Evolutionary conservation across 2,329 filamentous ascomycete species (phyloP).

Genomic region (Xylariaceae sp.): DNA sequence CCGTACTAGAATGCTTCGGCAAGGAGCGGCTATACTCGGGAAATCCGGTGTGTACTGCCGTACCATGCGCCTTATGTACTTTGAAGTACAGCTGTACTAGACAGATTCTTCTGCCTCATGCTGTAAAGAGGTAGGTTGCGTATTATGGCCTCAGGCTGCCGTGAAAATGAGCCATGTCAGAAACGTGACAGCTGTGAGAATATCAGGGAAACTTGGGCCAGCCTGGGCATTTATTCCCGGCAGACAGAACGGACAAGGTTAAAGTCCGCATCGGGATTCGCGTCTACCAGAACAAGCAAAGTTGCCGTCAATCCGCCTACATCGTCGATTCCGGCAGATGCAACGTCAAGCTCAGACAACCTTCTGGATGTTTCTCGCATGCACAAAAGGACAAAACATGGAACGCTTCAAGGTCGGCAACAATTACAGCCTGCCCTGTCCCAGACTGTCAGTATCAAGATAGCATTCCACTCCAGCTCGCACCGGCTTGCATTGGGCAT

Average conservation of each 20-base stretch:
- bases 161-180: background rate
- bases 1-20: too few species aligned
- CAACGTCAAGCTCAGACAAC: background rate
- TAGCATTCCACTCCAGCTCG: too few species aligned
- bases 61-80: too few species aligned
- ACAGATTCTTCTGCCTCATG: too few species aligned
- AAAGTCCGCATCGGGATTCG: constrained; percentile 8
- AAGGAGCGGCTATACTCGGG: too few species aligned
- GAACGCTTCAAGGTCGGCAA: background rate
- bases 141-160: too few species aligned
- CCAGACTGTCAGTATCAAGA: too few species aligned
- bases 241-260: background rate
- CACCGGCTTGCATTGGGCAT: too few species aligned
- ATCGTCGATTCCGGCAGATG: background rate
- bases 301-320: background rate
- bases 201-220: background rate
- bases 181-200: background rate
- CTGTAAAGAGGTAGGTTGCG: too few species aligned
- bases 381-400: background rate
- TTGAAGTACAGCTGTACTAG: too few species aligned
- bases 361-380: background rate
- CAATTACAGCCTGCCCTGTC: too few species aligned
- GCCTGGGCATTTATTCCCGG: background rate
- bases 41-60: too few species aligned
- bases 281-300: constrained; percentile 2